Base-by-base conservation (phyloP, 495 filamentous ascomycete species). In the Staphylotrichum tortipilum region DNA sequence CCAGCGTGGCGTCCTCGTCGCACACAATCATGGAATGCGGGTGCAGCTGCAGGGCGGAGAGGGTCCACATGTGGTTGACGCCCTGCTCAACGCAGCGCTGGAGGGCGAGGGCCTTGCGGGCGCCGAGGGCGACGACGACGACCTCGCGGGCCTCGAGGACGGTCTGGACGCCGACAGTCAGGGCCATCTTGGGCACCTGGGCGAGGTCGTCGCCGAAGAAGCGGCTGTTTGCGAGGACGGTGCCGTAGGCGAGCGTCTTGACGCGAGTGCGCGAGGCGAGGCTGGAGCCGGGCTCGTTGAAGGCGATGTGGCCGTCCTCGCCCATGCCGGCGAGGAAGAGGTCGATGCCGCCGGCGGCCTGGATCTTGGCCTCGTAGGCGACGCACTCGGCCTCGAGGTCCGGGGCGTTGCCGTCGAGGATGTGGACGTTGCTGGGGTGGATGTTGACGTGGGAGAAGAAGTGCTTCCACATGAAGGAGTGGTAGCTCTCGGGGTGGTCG, bases 371-470 rank as follows among this genome's bases (percentile, higher is more conserved):
- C 63, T 94, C 87, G 62, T 91, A 94, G 21, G 74, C 75, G 6
- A 82, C 76, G 58, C 86, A 91, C 62, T 91, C 86, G 23, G 82
- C 81, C 45, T 82, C 82, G 1, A 87, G 77, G 54, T 91, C 82
- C 6, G 78, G 67, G 0, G 86, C 86, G 57, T 86, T 89, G 52
- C 87, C 86, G 62, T 91, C 80, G n/a, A 91, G 77, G 60, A 94
- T 88, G 69, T 94, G 78, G 62, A 90, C 86, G 57, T 89, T 88
- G 54, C 74, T 73, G 6, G 88, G 86, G 50, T 78, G 74, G 49
- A 94, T 81, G 59, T 94, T 85, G 58, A 91, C 82, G 63, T 91
- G 86, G 3, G 83, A 85, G 73, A 94, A 94, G 76, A 91, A 88
- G 66, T 91, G 76, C 67, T 83, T 85, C 74, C 86, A 90, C 88